phyloP scores from a whole-genome alignment of 202 grass and related monocot species.

The Hordeum pubiflorum region DNA sequence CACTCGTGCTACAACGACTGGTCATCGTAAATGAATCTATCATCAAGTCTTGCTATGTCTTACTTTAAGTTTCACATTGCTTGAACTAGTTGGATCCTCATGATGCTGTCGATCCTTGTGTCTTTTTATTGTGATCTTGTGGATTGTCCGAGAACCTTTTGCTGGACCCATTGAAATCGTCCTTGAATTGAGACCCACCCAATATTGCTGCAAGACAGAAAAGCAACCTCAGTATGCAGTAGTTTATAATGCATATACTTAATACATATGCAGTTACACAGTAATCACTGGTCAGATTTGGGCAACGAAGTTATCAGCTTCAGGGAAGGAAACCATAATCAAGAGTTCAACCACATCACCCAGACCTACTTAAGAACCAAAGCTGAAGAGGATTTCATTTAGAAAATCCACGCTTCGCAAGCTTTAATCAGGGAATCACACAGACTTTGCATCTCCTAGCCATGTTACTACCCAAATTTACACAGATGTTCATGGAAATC shows the following conservation, averaged over 20 bases:
- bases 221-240: slow-evolving; percentile 6
- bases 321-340: not conserved
- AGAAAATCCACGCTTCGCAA: not conserved
- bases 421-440: not conserved
- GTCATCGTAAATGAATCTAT: not conserved
- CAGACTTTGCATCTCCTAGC: not conserved
- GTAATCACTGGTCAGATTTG: slow-evolving; percentile 10
- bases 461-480: not conserved
- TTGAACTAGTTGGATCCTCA: slow-evolving; percentile 36
- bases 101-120: slow-evolving; percentile 25
- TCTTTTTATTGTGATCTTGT: slow-evolving; percentile 38
- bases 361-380: not conserved
- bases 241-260: not conserved
- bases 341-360: not conserved
- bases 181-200: slow-evolving; percentile 1
- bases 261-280: not conserved
- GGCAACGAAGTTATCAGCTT: slow-evolving; percentile 1
- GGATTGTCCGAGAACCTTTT: slow-evolving; percentile 40
- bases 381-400: not conserved
- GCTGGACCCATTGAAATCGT: slow-evolving; percentile 33
- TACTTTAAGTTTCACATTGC: slow-evolving; percentile 49
- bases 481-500: not conserved
- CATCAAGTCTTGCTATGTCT: not conserved
- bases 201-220: slow-evolving; percentile 28
- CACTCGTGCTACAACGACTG: slow-evolving; percentile 7